Base-by-base conservation (phyloP, 2,329 filamentous ascomycete genomes). In the Exophiala calicioides region DNA sequence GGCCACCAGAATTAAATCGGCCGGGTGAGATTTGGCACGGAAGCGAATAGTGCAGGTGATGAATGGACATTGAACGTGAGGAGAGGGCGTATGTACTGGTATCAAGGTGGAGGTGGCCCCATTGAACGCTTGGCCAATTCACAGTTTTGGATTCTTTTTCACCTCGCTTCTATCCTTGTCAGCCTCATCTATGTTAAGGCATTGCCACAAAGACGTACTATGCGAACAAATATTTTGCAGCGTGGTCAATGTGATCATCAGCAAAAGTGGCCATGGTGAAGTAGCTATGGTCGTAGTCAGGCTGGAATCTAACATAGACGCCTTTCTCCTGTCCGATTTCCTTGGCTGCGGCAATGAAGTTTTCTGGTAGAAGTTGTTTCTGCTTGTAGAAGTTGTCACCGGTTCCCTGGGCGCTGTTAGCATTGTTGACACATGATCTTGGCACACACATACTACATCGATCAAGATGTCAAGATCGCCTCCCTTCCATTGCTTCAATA, bases 381-480 rank as follows among this genome's bases (percentile, higher is more conserved):
- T 94, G 84, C 75, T 95, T 91, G 74, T 97, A 97, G 69, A 97
- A 98, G 70, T 91, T 89, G 75, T 98, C 93, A 18, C 82, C 89
- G 3, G 90, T 95, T 31, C 93, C 93, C 85, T 88, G 44, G 6
- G 33, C 16, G 49, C 19, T 36, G 9, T 43, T 18, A 44, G 38
- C 5, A 27, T 50, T n/a, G n/a, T n/a, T n/a, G n/a, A n/a, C n/a
- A n/a, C n/a, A n/a, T n/a, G n/a, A n/a, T n/a, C n/a, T n/a, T n/a
- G n/a, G n/a, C n/a, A n/a, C n/a, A n/a, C n/a, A 80, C 84, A 51
- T 66, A 88, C 85, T 49, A 96, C 89, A 64, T 98, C 91, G 60
- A 98, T 87, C 44, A 97, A 72, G 18, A 86, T 81, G 65, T 89
- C 85, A 38, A 96, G 72, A 3, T 81, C 78, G 3, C 71, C 73